Base-by-base conservation (phyloP, 768 basidiomycete genomes). In the Amanita exitialis region DNA sequence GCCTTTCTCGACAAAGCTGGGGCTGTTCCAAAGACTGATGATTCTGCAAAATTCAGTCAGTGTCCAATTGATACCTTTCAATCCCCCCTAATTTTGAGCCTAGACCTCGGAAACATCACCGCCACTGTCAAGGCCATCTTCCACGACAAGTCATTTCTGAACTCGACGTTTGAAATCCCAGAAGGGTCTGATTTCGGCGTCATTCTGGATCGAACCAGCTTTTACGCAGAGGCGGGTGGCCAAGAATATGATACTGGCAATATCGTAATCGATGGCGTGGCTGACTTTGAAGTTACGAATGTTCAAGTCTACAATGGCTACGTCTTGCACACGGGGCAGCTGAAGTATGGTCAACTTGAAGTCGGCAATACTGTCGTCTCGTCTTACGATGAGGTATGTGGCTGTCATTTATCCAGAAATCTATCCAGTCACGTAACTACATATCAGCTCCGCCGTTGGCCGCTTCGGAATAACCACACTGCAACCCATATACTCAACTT, bases 401-500 rank as follows among this genome's bases (percentile, higher is more conserved):
- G 44, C 28, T 27, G 35, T 18, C 44, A 16, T 27, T 47, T 54
- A 9, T 32, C 41, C 27, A 6, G 48, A 16, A 39, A 2, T 47
- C 15, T 6, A 32, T 49, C 36, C 16, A 21, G 21, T 50, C 44
- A 44, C 53, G 58, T 27, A 36, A 30, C 34, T 43, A 6, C 15
- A 38, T 28, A 9, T 6, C 53, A 91, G 87, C 79, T 90, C 32
- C 90, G 96, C 34, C 80, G 96, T 45, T 93, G 91, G 88, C 94
- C 95, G 0, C 70, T 99, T 45, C 83, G 94, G 48, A 98, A 92
- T 68, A 99, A 99, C 62, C 96, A 99, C 70, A 98, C 96, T 23
- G 96, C 86, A 18, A 99, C 96, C 0, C 96, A 99, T 64, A 96
- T 99, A 59, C 86, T 99, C 59, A 99, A 99, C 72, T 99, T 76